phyloP scores from a whole-genome alignment of 352 stramenopile genomes.

The Globisporangium viniferum region DNA sequence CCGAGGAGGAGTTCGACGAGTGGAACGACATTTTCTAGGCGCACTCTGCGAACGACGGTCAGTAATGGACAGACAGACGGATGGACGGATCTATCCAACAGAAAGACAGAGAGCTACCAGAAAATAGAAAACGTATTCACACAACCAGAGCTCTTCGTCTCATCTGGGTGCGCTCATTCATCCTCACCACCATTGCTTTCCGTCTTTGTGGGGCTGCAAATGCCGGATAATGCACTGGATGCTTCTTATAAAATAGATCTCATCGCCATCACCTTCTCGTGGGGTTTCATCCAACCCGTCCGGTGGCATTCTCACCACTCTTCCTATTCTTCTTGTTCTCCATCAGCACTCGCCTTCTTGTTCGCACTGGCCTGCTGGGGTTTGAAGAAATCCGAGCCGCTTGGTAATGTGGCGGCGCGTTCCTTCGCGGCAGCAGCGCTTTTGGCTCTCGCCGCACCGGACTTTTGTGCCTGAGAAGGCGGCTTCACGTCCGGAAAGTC shows the following conservation, averaged over 20 bases:
- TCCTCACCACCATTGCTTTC: not conserved
- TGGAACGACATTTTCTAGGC: conserved; percentile 90
- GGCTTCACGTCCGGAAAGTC: conserved; percentile 73
- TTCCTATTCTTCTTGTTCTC: not conserved
- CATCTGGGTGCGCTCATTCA: not conserved
- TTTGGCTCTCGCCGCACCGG: conserved; percentile 17
- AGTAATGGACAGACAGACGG: not conserved
- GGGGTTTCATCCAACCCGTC: not conserved
- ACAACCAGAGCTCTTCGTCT: not conserved
- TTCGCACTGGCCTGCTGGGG: conserved; percentile 2
- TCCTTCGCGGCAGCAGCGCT: conserved; percentile 22
- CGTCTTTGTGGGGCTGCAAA: not conserved
- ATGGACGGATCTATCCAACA: not conserved
- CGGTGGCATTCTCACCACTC: not conserved
- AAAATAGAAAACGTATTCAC: conserved; percentile 13
- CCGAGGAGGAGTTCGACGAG: conserved; percentile 81
- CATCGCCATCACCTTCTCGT: not conserved
- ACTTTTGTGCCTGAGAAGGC: conserved; percentile 4
- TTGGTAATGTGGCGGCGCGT: conserved; percentile 14
- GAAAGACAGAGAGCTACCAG: conserved; percentile 1
- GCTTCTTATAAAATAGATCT: conserved; percentile 12
- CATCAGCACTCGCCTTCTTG: conserved; percentile 6
- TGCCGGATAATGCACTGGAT: not conserved
- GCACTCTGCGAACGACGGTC: not conserved
- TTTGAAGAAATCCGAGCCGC: conserved; percentile 56